Evolutionary conservation across 2,329 filamentous ascomycete genomes (phyloP), one percentile per base, ranked within the genome.

Genomic region (Trichoderma harzianum): DNA sequence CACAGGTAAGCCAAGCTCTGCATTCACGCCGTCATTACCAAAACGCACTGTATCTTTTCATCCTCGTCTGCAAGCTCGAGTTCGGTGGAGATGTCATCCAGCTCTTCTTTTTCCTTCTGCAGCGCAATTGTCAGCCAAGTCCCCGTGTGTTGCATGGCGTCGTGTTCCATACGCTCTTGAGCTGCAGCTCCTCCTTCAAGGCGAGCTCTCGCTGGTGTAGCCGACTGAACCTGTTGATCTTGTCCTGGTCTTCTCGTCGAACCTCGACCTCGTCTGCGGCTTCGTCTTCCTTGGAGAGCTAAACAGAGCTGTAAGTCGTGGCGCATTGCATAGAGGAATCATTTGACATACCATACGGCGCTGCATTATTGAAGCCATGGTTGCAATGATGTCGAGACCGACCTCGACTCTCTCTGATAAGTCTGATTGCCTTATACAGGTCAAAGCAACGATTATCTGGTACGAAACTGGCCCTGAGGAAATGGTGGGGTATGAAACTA

Each of bases 51-150:
- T 26, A 99, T 91, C 78, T 92, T 90, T 68, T 97, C 94, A 77
- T 98, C 95, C 81, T 99, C 96, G 81, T 98, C 95, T 67, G 94
- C 93, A 21, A 99, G 89, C 83, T 99, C 96, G 61, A 99, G 87
- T 81, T 99, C 96, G 69, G 88, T 93, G 2, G 92, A 92, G 69
- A 99, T 88, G 81, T 99, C 96, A 80, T 98, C 95, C 4, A 98
- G 89, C 79, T 98, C 96, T 82, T 99, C 96, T 84, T 98, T 98
- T 82, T 98, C 95, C 85, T 98, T 98, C 95, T 98, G 78, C 24
- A 69, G 75, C 18, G 16, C 21, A 14, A 18, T 5, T 58, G 70
- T 61, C 69, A 73, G 78, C 78, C 69, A 77, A 79, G 74, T 43
- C 5, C 11, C 14, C 26, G 57, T 47, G 30, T n/a, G 64, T 14